A percentile compares a stretch with the other conserved stretches of the same genome.
Conservation (phyloP, 139 green algal genomes). For the Ulvella scutata region DNA sequence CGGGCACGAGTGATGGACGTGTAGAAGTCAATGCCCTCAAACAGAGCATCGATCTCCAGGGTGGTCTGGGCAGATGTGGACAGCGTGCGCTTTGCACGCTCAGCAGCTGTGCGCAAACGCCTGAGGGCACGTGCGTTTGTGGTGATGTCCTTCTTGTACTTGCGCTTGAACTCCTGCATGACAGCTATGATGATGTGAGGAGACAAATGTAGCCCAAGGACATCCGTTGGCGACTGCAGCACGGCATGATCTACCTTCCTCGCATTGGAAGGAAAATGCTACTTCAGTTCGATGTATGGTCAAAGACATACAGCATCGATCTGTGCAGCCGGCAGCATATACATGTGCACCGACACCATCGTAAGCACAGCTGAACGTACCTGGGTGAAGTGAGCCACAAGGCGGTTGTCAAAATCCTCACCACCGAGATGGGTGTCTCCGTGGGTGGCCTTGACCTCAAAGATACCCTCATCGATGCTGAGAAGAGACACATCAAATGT, state of each 20-base stretch:
- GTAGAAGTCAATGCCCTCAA: slow-evolving; percentile 96
- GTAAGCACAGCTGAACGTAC: too few species aligned
- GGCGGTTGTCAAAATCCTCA: slow-evolving; percentile 94
- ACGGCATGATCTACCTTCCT: too few species aligned
- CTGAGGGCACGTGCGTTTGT: slow-evolving; percentile 61
- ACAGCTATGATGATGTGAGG: too few species aligned
- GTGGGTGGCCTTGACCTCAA: slow-evolving; percentile 95
- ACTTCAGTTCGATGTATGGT: too few species aligned
- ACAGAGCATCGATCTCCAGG: slow-evolving; percentile 95
- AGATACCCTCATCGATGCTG: slow-evolving; percentile 97
- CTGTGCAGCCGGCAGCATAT: too few species aligned
- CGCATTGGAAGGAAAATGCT: too few species aligned
- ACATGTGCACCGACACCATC: too few species aligned
- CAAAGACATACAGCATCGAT: too few species aligned
- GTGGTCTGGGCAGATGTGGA: slow-evolving; percentile 69
- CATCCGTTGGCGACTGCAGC: too few species aligned
- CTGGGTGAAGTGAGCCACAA: slow-evolving; percentile 83
- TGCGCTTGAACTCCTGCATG: slow-evolving; percentile 93
- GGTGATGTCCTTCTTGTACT: slow-evolving; percentile 96
- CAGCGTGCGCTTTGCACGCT: slow-evolving; percentile 81
- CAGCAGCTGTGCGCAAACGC: slow-evolving; percentile 52
- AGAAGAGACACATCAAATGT: slow-evolving; percentile 93
- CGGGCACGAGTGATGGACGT: slow-evolving; percentile 86
- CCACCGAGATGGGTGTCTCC: slow-evolving; percentile 96
- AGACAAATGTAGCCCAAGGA: too few species aligned